Percentiles rank a stretch among this genome's conserved stretches.
phyloP scores from a whole-genome alignment of 371 early-diverging fungal species.

The Nematocida ausubeli region DNA sequence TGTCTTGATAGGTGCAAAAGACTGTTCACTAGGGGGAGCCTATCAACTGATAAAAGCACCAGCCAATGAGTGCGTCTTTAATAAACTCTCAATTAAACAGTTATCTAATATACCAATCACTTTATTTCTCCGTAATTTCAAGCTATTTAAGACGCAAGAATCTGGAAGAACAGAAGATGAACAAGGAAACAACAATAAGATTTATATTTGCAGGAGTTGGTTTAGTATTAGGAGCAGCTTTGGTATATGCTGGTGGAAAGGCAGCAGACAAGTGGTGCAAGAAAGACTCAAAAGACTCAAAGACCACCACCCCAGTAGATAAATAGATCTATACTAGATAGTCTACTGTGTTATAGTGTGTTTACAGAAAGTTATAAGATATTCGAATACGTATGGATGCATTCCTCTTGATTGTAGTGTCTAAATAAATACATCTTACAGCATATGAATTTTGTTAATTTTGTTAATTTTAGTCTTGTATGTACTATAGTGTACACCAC shows the following conservation, averaged over 20 bases:
- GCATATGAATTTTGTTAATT: too few relatives aligned
- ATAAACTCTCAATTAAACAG: slow-evolving; percentile 24
- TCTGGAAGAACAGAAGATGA: slow-evolving; percentile 8
- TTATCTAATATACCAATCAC: slow-evolving; percentile 13
- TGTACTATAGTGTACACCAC: too few relatives aligned
- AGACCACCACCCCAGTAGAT: too few relatives aligned
- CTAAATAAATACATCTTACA: too few relatives aligned
- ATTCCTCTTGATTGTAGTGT: too few relatives aligned
- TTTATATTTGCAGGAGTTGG: slow-evolving; percentile 1
- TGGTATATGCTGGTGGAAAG: neutral
- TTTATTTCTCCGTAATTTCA: neutral
- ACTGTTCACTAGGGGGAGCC: slow-evolving; percentile 8
- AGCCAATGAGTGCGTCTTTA: neutral
- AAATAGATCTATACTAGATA: too few relatives aligned
- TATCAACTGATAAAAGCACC: neutral
- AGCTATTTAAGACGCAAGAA: slow-evolving; percentile 19
- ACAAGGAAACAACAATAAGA: slow-evolving; percentile 17
- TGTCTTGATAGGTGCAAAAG: slow-evolving; percentile 30
- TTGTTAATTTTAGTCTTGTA: too few relatives aligned
- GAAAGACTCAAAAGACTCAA: too few relatives aligned
- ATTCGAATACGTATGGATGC: too few relatives aligned
- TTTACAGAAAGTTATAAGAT: too few relatives aligned
- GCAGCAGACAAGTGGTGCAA: too few relatives aligned
- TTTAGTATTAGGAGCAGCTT: slow-evolving; percentile 4
- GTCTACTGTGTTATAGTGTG: too few relatives aligned